Evolutionary conservation across 2,329 filamentous ascomycete genomes (phyloP), one percentile per base, ranked within the genome.

Genomic region (Zalaria obscura): DNA sequence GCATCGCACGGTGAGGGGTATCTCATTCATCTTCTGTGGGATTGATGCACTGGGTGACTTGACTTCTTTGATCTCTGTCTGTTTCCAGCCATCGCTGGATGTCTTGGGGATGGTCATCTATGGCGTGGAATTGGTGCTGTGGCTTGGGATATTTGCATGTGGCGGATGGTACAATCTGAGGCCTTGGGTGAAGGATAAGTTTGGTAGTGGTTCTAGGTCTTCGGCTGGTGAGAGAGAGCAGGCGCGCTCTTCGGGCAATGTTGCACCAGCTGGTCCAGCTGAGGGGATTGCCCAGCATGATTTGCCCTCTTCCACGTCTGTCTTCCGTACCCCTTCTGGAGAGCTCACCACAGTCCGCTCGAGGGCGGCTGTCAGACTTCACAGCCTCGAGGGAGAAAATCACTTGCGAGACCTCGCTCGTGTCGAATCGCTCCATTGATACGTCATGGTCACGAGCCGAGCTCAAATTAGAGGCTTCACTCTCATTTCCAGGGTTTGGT

Each of bases 11-110:
- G 79, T 83, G 2, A 67, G 77, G 9, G 79, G 80, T 5, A 83
- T 84, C 33, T 82, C 78, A 1, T 83, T 84, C 55, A 62, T 82
- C 2, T 85, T 85, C 48, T 78, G 82, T 0, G 75, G 65, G 1
- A 79, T 84, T 35, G 80, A 84, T 57, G 80, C 78, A 0, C 65
- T 75, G 0, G 80, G 80, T 0, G 80, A 84, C 54, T 54, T 84
- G 3, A 78, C 78, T 41, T 83, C 78, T 0, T 60, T 84, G 0
- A 54, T 78, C 3, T 80, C 78, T 0, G 64, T 84, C 10, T 61
- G 80, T 35, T 82, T 80, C 47, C 70, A 80, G 52, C 64, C 67
- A 0, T 59, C 62, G 11, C 51, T 79, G 3, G 73, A 82, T 50
- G 53, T 79, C 1, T 57, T 81, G 0, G 80, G 78, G 0, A 67